Conservation (phyloP, 169 alveolate species). For the Plasmodium vinckei region DNA sequence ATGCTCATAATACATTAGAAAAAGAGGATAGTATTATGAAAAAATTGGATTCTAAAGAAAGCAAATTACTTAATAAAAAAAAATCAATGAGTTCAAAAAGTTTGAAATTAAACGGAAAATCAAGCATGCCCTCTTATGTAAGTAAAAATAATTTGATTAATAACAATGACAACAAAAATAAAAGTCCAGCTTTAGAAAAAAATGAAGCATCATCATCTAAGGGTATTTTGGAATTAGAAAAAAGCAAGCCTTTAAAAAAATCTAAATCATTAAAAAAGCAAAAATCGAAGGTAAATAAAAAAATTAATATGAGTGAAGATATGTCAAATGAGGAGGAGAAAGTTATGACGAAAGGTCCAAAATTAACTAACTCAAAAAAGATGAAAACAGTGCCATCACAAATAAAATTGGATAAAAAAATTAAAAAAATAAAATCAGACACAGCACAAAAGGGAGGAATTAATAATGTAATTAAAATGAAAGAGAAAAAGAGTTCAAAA, state of each 20-base stretch:
- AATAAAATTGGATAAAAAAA: slow-evolving; percentile 44
- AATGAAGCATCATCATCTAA: slow-evolving; percentile 12
- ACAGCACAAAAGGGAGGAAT: slow-evolving; percentile 17
- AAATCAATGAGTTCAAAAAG: slow-evolving; percentile 19
- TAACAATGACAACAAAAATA: slow-evolving; percentile 13
- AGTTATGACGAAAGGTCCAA: slow-evolving; percentile 21
- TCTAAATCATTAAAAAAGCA: slow-evolving; percentile 47
- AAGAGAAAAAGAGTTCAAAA: slow-evolving; percentile 44
- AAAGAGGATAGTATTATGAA: slow-evolving; percentile 19
- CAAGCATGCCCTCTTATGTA: neutral
- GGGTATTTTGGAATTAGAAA: slow-evolving; percentile 18
- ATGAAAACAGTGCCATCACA: slow-evolving; percentile 41
- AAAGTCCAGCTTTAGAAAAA: slow-evolving; percentile 2
- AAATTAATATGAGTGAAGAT: slow-evolving; percentile 32
- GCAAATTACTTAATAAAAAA: slow-evolving; percentile 6
- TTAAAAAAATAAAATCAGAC: slow-evolving; percentile 30
- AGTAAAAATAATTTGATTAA: slow-evolving; percentile 9
- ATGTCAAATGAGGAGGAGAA: slow-evolving; percentile 39
- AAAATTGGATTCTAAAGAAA: slow-evolving; percentile 1
- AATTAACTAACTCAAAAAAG: slow-evolving; percentile 24
- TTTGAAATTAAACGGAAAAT: slow-evolving; percentile 13
- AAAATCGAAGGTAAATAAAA: slow-evolving; percentile 43
- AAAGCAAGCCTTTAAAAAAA: slow-evolving; percentile 29
- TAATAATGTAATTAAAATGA: slow-evolving; percentile 14
- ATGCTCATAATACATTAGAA: slow-evolving; percentile 22